Base-by-base conservation (phyloP, 1,284 basidiomycete genomes). In the Ustilago loliicola region DNA sequence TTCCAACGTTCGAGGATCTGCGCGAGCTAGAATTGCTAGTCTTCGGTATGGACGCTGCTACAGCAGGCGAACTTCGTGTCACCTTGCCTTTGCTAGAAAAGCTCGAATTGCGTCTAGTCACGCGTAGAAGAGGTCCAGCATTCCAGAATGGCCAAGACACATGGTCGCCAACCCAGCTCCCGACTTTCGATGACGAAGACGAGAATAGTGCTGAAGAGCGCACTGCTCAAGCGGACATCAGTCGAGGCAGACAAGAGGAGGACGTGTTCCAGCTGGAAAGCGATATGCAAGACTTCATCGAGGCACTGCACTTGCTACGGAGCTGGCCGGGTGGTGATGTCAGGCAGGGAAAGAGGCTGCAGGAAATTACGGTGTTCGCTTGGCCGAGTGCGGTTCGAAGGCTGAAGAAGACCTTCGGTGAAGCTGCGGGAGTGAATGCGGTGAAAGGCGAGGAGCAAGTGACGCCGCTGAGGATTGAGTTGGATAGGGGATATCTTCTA, bases 1-100 rank as follows among this genome's bases (percentile, higher is more conserved):
- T 83, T 21, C 80, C 80, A 38, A 77, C 73, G 8, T 83, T 82
- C 42, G 67, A 68, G 25, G 70, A 80, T 19, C 27, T 83, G 17
- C 36, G 64, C 3, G 64, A 80, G 45, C 45, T 83, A 13, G 81
- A 83, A 45, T 25, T 83, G 57, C 52, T 79, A 21, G 69, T 73
- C 3, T 83, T 83, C 40, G 80, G 80, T 5, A 69, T 83, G 66
- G 78, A 81, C 27, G 48, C 48, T 0, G 62, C 58, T 0, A 77
- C 70, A 1, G 80, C 80, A 0, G 40, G 62, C 11, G 73, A 80
- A 52, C 56, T 83, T 23, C 38, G 80, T 6, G 59, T 51, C 21
- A 63, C 70, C 1, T 50, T 79, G 15, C 80, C 80, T 25, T 56
- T 72, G 11, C 27, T 80, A 19, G 68, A 68, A 15, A 65, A 62